Conservation (phyloP, 164 flowering plant genomes). For the Dillenia turbinata region DNA sequence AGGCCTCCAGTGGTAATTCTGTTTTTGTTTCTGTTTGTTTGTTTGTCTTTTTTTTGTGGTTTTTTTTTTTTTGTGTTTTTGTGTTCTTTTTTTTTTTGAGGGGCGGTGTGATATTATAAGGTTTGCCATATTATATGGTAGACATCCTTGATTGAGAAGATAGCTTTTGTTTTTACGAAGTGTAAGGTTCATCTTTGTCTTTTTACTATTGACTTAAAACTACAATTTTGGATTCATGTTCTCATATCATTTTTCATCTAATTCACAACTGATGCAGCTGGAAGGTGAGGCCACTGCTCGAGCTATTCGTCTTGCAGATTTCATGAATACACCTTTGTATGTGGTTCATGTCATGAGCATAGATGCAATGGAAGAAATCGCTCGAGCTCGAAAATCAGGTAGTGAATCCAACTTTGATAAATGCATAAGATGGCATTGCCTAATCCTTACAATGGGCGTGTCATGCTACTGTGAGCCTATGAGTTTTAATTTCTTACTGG, state of each 20-base stretch:
- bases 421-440: no score
- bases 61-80: no score
- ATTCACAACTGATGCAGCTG: slow-evolving; percentile 45
- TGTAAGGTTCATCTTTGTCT: no score
- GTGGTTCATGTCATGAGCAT: slow-evolving; percentile 99
- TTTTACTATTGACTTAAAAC: no score
- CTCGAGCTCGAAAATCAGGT: slow-evolving; percentile 90
- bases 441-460: neutral
- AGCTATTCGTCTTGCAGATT: slow-evolving; percentile 89
- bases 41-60: neutral
- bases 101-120: no score
- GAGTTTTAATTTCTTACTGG: no score
- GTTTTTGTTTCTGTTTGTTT: neutral
- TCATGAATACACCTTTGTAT: slow-evolving; percentile 89
- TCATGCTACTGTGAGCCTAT: neutral
- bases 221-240: neutral
- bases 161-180: no score
- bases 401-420: neutral
- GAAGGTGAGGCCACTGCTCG: slow-evolving; percentile 98
- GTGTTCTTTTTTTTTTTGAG: no score
- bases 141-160: no score
- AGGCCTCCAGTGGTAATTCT: slow-evolving; percentile 82
- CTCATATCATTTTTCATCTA: neutral
- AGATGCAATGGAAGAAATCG: slow-evolving; percentile 98
- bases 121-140: no score